Conservation (phyloP, 2,329 filamentous ascomycete species). For the Colletotrichum cordylinicola region DNA sequence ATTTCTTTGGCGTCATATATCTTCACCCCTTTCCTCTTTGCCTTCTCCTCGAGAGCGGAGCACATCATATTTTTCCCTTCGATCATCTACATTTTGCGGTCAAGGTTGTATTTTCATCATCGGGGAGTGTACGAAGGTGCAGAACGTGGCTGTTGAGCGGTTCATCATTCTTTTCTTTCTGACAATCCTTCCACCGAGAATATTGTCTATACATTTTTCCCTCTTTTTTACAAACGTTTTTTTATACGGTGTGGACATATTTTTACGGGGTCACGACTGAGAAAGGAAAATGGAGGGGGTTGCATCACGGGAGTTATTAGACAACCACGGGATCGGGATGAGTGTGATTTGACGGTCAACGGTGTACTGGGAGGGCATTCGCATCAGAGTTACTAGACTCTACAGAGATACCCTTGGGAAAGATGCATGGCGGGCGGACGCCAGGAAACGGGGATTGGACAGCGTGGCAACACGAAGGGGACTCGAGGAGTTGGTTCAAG, state of each 20-base stretch:
- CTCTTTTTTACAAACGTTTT: neutral
- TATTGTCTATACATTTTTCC: neutral
- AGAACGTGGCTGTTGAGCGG: conserved; percentile 2
- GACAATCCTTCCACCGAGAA: neutral
- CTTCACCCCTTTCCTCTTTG: neutral
- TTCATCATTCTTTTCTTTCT: neutral
- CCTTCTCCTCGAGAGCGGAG: neutral
- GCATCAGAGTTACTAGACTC: conserved; percentile 29
- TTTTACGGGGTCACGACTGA: neutral
- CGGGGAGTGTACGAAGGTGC: conserved; percentile 19
- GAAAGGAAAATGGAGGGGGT: neutral
- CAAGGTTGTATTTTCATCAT: neutral
- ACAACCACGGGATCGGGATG: neutral
- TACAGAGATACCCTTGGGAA: conserved; percentile 3
- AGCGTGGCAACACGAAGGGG: neutral
- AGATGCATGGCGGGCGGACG: neutral
- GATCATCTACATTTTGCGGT: neutral
- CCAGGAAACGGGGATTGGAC: neutral
- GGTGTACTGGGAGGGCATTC: neutral
- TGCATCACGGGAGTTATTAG: conserved; percentile 11
- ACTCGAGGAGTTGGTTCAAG: conserved; percentile 1
- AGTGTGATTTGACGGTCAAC: neutral
- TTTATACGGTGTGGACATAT: neutral
- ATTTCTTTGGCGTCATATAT: neutral
- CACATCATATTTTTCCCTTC: neutral